A percentile compares a stretch with the other conserved stretches of the same genome.
These are phyloP conservation scores for Colletotrichum paranaense DNA, from an alignment of 2,329 filamentous ascomycete species.

Conservation along the genomic window DNA sequence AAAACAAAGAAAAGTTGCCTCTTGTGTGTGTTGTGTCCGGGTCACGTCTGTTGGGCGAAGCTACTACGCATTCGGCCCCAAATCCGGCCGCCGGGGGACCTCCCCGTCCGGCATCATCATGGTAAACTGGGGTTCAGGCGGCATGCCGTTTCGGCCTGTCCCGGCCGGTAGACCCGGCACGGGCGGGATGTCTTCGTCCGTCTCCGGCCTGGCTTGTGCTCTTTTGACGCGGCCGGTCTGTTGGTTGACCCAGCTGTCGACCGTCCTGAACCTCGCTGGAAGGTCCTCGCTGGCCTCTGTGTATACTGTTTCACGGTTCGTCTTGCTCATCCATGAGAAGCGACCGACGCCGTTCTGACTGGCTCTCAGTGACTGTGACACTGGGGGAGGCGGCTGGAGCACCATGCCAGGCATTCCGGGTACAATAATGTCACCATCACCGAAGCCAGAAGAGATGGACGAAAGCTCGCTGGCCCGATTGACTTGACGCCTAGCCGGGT, in stretches of 20 bases:
- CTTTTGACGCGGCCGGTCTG: conserved; percentile 67
- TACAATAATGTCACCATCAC: conserved; percentile 69
- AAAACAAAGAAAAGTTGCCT: conserved; percentile 32
- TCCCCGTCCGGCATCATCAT: conserved; percentile 65
- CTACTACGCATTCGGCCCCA: conserved; percentile 14
- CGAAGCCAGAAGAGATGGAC: conserved; percentile 73
- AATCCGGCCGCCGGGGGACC: conserved; percentile 55
- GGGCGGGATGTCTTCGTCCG: conserved; percentile 49
- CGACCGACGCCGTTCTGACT: conserved; percentile 39
- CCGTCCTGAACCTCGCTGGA: conserved; percentile 66
- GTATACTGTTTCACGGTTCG: conserved; percentile 61
- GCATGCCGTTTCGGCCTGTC: conserved; percentile 48
- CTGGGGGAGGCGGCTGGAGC: conserved; percentile 32
- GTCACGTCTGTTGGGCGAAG: background rate
- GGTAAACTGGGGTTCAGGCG: conserved; percentile 58
- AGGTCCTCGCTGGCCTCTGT: conserved; percentile 65
- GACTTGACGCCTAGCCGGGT: conserved; percentile 46
- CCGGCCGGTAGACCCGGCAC: conserved; percentile 49
- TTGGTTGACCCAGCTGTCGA: conserved; percentile 74
- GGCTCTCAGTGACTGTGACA: conserved; percentile 20
- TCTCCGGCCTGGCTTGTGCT: conserved; percentile 52
- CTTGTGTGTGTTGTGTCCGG: background rate
- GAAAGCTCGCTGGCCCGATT: conserved; percentile 64
- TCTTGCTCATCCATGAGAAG: conserved; percentile 51
- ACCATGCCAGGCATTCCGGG: conserved; percentile 39